Evolutionary conservation across 768 basidiomycete species (phyloP).

Genomic region (Rhodosporidiobolus sp.): DNA sequence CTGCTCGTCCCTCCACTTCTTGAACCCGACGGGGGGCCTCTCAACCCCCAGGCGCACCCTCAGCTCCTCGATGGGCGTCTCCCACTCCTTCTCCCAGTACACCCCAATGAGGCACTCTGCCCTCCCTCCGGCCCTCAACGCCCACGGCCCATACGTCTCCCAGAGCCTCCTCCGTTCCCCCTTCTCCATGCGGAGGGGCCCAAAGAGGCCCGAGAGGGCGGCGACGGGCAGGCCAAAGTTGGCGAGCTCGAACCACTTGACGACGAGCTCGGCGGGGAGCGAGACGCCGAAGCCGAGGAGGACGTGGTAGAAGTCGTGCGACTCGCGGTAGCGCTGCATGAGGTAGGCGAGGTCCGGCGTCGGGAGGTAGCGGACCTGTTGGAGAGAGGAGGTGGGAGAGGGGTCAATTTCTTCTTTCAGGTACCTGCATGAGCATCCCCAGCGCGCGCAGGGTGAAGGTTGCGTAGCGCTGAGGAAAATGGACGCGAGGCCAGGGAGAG

Average conservation of each 20-base stretch:
- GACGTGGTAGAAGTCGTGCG: constrained; percentile 96
- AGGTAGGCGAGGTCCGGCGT: constrained; percentile 96
- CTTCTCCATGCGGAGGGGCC: constrained; percentile 66
- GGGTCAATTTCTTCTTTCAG: not conserved
- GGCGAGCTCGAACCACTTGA: constrained; percentile 90
- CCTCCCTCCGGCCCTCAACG: constrained; percentile 72
- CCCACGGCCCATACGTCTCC: constrained; percentile 88
- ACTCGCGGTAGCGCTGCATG: constrained; percentile 96
- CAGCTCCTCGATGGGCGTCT: constrained; percentile 73
- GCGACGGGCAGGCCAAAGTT: constrained; percentile 90
- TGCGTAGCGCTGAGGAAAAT: not conserved
- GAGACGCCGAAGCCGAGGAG: constrained; percentile 82
- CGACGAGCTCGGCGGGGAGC: constrained; percentile 83
- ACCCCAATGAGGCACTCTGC: constrained; percentile 77
- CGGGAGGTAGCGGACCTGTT: constrained; percentile 85
- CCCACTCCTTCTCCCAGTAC: constrained; percentile 96
- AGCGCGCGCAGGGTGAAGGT: constrained; percentile 2
- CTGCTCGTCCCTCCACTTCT: constrained; percentile 31
- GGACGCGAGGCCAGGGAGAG: not conserved
- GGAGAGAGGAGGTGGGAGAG: constrained; percentile 8
- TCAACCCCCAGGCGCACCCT: constrained; percentile 79
- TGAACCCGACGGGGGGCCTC: constrained; percentile 62
- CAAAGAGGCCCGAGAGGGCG: constrained; percentile 71
- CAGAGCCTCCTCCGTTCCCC: constrained; percentile 61
- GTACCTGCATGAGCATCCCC: too few species aligned